Conservation (phyloP, 1,139 yeast genomes). For the Pichia norvegensis region DNA sequence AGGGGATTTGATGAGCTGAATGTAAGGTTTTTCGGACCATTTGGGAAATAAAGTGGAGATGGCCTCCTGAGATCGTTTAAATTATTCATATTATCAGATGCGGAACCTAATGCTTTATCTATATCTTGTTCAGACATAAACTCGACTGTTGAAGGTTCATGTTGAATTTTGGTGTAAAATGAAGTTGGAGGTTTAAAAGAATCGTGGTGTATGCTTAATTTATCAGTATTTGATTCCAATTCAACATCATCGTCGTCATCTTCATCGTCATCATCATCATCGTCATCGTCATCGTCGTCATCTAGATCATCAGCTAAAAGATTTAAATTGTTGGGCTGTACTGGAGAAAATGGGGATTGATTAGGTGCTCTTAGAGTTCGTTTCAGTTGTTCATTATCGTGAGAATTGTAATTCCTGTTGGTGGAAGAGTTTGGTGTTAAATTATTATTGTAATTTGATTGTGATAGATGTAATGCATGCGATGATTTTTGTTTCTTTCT, state of each 20-base stretch:
- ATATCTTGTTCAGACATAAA: slow-evolving; percentile 37
- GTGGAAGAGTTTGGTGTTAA: not conserved
- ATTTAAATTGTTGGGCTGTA: not conserved
- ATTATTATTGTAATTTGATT: not conserved
- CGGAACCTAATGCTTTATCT: slow-evolving; percentile 30
- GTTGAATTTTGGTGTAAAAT: slow-evolving; percentile 8
- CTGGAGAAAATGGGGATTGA: not conserved
- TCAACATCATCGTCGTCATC: slow-evolving; percentile 5
- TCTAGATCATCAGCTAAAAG: slow-evolving; percentile 3
- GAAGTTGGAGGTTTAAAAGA: slow-evolving; percentile 4
- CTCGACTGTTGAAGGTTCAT: slow-evolving; percentile 29
- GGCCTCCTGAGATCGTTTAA: slow-evolving; percentile 6
- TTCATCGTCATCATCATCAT: not conserved
- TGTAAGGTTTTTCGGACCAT: not conserved
- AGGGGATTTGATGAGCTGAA: slow-evolving; percentile 16
- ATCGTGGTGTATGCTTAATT: not conserved
- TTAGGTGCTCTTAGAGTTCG: not conserved
- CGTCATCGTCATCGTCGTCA: not conserved
- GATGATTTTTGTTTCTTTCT: not conserved
- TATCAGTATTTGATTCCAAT: not conserved
- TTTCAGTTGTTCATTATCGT: not conserved
- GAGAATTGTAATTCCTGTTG: not conserved
- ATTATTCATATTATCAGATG: slow-evolving; percentile 16
- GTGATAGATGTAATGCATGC: slow-evolving; percentile 3
- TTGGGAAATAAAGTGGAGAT: not conserved